Evolutionary conservation across 768 basidiomycete genomes (phyloP).

Genomic region (Auriscalpium vulgare): DNA sequence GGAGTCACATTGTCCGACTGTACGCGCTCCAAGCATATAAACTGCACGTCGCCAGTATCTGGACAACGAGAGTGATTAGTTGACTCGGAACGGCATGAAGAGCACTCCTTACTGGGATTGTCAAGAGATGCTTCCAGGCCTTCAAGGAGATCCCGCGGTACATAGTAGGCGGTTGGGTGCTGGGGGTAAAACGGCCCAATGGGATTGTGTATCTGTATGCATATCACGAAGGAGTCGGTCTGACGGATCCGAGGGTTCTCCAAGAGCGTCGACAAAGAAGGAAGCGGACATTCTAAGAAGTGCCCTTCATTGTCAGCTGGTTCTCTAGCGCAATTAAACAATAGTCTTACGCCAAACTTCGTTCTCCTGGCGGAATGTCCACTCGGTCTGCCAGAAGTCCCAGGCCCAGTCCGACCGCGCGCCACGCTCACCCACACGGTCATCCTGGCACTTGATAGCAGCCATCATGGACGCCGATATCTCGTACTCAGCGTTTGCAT

Average conservation of each 20-base stretch:
- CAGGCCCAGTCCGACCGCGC: slow-evolving; percentile 67
- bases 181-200: slow-evolving; percentile 48
- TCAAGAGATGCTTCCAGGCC: slow-evolving; percentile 67
- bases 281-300: slow-evolving; percentile 51
- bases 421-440: slow-evolving; percentile 51
- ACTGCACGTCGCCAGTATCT: slow-evolving; percentile 74
- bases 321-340: neutral
- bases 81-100: neutral
- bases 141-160: slow-evolving; percentile 58
- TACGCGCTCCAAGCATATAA: slow-evolving; percentile 58
- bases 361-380: slow-evolving; percentile 59
- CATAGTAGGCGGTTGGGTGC: slow-evolving; percentile 55
- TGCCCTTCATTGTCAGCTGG: too few relatives aligned
- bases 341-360: slow-evolving; percentile 64
- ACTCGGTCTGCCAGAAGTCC: slow-evolving; percentile 65
- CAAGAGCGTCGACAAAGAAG: slow-evolving; percentile 50
- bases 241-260: slow-evolving; percentile 49
- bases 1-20: slow-evolving; percentile 21
- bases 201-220: slow-evolving; percentile 65
- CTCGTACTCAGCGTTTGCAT: slow-evolving; percentile 50
- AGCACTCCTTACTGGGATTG: slow-evolving; percentile 46
- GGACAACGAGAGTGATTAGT: neutral
- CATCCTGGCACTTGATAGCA: slow-evolving; percentile 60
- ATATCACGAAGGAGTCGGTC: slow-evolving; percentile 64
- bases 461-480: slow-evolving; percentile 61